Percentiles rank a stretch among this genome's conserved stretches.
phyloP scores from a whole-genome alignment of 129 eudicot genomes.

The Rutidosis leptorrhynchoides region DNA sequence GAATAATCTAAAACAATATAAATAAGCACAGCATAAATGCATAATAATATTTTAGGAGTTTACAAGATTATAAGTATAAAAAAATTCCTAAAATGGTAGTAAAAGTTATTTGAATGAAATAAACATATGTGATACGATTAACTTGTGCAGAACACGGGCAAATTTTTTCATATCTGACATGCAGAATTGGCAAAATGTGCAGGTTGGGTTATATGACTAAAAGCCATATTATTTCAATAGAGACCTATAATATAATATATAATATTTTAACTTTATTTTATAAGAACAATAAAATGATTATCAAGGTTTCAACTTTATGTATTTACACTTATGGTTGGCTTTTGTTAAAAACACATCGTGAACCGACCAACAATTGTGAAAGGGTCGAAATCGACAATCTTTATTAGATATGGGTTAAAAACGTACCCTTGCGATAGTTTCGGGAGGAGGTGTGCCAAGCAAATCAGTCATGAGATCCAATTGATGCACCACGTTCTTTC shows the following conservation, averaged over 20 bases:
- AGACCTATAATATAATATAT: no score
- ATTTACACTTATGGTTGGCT: not conserved
- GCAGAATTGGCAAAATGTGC: not conserved
- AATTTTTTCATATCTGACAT: not conserved
- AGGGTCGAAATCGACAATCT: not conserved
- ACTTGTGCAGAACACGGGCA: not conserved
- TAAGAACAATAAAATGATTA: not conserved
- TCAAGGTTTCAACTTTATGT: not conserved
- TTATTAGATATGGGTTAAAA: not conserved
- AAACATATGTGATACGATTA: not conserved
- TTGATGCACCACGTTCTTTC: conserved; percentile 88
- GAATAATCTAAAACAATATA: no score
- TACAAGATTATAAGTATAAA: no score
- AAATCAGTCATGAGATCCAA: conserved; percentile 86
- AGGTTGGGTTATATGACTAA: no score
- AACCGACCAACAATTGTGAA: not conserved
- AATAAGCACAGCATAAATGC: no score
- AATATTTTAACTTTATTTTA: no score
- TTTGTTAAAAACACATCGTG: not conserved
- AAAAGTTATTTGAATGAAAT: not conserved
- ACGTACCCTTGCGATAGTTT: conserved; percentile 69
- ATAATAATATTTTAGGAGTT: not conserved
- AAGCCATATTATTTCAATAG: not conserved
- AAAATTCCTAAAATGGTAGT: no score
- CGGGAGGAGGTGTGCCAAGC: conserved; percentile 85